A percentile compares a stretch with the other conserved stretches of the same genome.
phyloP scores from a whole-genome alignment of 2,329 filamentous ascomycete species.

The Cordyceps pruinosa region DNA sequence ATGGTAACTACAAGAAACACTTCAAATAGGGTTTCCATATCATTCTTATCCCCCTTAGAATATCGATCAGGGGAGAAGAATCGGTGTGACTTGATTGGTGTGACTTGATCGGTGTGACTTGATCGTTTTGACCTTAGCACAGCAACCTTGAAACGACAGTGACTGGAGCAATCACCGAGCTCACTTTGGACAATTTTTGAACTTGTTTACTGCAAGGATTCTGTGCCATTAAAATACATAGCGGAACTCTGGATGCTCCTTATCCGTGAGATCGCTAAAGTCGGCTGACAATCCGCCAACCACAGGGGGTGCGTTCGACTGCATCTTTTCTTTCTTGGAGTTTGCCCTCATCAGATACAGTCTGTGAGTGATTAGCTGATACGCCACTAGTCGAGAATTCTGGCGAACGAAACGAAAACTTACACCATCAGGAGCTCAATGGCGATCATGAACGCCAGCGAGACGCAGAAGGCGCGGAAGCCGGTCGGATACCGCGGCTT shows the following conservation, averaged over 20 bases:
- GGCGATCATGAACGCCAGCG: slow-evolving; percentile 1
- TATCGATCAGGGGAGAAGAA: too few species aligned
- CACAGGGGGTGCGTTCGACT: background rate
- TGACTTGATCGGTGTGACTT: too few species aligned
- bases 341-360: background rate
- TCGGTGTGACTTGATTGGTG: too few species aligned
- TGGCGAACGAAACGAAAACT: background rate
- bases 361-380: background rate
- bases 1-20: too few species aligned
- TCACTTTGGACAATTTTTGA: too few species aligned
- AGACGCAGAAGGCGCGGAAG: slow-evolving; percentile 10
- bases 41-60: too few species aligned
- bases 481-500: slow-evolving; percentile 9
- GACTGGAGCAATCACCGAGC: too few species aligned
- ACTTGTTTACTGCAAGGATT: too few species aligned
- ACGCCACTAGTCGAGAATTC: background rate
- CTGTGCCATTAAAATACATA: background rate
- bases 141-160: too few species aligned
- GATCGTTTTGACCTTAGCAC: too few species aligned
- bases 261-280: background rate
- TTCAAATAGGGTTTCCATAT: too few species aligned
- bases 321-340: background rate
- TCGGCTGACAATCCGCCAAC: background rate
- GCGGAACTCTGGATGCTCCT: background rate
- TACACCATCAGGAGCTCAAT: background rate